These are phyloP conservation scores for Pseudogymnoascus sp. DNA, from an alignment of 2,329 filamentous ascomycete genomes.

Conservation along the genomic window DNA sequence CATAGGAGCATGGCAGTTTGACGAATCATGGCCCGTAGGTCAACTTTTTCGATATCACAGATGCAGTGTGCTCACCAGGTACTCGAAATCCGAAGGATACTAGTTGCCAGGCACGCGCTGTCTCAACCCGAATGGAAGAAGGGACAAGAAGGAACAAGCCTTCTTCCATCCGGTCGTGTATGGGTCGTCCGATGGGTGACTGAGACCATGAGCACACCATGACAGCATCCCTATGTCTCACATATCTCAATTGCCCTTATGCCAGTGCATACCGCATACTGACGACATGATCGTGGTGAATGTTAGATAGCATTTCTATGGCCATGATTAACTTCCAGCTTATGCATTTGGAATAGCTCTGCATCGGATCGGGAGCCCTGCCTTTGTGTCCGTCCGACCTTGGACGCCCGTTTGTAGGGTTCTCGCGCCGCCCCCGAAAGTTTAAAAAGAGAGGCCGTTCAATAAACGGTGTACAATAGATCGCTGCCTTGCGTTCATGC, in stretches of 20 bases:
- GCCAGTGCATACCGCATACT: background rate
- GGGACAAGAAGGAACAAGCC: background rate
- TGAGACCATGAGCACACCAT: slow-evolving; percentile 5
- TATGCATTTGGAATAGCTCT: slow-evolving; percentile 6
- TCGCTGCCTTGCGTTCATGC: background rate
- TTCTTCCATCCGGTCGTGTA: background rate
- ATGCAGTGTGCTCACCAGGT: background rate
- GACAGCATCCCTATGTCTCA: slow-evolving; percentile 5
- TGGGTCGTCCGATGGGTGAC: background rate
- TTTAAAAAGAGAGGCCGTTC: background rate
- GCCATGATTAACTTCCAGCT: background rate
- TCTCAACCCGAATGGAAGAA: background rate
- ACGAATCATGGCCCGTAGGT: background rate
- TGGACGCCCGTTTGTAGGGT: slow-evolving; percentile 6
- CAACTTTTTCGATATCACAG: slow-evolving; percentile 1
- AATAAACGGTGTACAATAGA: background rate
- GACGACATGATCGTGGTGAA: background rate
- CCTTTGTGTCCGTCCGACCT: background rate
- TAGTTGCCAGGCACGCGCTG: slow-evolving; percentile 5
- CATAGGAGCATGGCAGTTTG: background rate
- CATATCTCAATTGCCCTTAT: background rate
- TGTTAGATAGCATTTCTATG: background rate
- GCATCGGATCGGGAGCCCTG: slow-evolving; percentile 1
- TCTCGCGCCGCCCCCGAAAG: slow-evolving; percentile 7
- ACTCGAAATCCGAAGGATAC: background rate